These are phyloP conservation scores for Corniculantispora saksenae DNA, from an alignment of 2,329 filamentous ascomycete species.

Conservation along the genomic window DNA sequence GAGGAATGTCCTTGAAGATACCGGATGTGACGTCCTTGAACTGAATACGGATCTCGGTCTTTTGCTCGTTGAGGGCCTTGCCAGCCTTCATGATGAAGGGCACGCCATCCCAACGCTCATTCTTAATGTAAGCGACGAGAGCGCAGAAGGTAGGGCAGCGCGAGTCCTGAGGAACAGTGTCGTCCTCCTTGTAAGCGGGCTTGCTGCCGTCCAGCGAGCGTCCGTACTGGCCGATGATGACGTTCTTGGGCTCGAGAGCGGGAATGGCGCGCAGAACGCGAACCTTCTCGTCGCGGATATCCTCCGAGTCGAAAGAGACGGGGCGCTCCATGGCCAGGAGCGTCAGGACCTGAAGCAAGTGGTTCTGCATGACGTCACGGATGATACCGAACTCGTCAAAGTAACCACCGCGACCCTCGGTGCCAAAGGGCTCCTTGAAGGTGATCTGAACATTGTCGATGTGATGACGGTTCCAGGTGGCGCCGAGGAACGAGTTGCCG, in stretches of 20 bases:
- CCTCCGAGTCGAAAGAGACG: constrained; percentile 96
- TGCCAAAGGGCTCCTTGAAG: constrained; percentile 99
- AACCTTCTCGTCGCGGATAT: constrained; percentile 98
- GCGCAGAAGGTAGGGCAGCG: constrained; percentile 98
- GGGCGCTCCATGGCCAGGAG: constrained; percentile 97
- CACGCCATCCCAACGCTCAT: constrained; percentile 98
- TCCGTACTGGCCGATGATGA: constrained; percentile 98
- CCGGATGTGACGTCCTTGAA: constrained; percentile 99
- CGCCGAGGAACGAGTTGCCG: constrained; percentile 97
- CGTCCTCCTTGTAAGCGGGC: constrained; percentile 97
- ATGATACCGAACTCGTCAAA: constrained; percentile 99
- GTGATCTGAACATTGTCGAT: constrained; percentile 99
- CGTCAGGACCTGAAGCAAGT: constrained; percentile 93
- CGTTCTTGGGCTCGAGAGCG: constrained; percentile 96
- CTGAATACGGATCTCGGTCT: constrained; percentile 98
- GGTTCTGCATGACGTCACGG: constrained; percentile 99
- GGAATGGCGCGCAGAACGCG: constrained; percentile 92
- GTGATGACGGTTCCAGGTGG: constrained; percentile 98
- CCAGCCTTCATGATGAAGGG: constrained; percentile 99
- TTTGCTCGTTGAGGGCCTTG: constrained; percentile 98
- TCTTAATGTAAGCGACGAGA: constrained; percentile 97
- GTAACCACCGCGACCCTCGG: constrained; percentile 95
- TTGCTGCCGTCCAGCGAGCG: constrained; percentile 95
- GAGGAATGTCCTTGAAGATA: constrained; percentile 99
- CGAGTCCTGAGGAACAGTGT: constrained; percentile 95